These are phyloP conservation scores for Eucalyptus regnans DNA, from an alignment of 345 rosid genomes.

Conservation along the genomic window DNA sequence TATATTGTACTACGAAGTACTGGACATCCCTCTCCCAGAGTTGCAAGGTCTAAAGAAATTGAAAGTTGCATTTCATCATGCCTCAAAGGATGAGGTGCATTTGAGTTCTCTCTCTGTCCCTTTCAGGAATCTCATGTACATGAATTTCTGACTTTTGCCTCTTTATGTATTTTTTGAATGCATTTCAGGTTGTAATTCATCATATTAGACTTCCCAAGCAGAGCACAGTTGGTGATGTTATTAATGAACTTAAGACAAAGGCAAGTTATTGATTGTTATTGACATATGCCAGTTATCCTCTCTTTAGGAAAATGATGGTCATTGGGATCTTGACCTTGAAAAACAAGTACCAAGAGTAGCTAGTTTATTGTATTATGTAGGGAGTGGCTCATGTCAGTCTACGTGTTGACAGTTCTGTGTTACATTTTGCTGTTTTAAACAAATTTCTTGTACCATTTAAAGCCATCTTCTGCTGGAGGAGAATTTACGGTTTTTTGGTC, in stretches of 20 bases:
- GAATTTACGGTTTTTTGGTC: not conserved
- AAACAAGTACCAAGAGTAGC: not conserved
- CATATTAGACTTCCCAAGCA: conserved; percentile 91
- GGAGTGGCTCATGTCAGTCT: not conserved
- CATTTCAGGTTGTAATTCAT: conserved; percentile 57
- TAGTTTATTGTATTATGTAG: not conserved
- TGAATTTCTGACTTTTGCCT: not conserved
- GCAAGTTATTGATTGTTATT: conserved; percentile 14
- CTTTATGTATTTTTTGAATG: not conserved
- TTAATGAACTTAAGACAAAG: conserved; percentile 83
- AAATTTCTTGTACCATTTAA: not conserved
- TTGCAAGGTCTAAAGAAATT: conserved; percentile 84
- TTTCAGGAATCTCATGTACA: not conserved
- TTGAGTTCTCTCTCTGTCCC: not conserved
- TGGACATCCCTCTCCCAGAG: conserved; percentile 98
- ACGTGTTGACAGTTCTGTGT: not conserved
- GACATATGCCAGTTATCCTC: not conserved
- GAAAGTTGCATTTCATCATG: conserved; percentile 86
- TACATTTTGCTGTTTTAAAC: not conserved
- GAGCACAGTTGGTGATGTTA: conserved; percentile 90
- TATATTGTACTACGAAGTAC: conserved; percentile 88
- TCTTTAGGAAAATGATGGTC: not conserved
- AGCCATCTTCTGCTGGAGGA: not conserved
- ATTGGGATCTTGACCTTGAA: not conserved
- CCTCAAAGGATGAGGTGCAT: conserved; percentile 76